Evolutionary conservation across 768 basidiomycete species (phyloP).

Genomic region (Saitozyma podzolica): DNA sequence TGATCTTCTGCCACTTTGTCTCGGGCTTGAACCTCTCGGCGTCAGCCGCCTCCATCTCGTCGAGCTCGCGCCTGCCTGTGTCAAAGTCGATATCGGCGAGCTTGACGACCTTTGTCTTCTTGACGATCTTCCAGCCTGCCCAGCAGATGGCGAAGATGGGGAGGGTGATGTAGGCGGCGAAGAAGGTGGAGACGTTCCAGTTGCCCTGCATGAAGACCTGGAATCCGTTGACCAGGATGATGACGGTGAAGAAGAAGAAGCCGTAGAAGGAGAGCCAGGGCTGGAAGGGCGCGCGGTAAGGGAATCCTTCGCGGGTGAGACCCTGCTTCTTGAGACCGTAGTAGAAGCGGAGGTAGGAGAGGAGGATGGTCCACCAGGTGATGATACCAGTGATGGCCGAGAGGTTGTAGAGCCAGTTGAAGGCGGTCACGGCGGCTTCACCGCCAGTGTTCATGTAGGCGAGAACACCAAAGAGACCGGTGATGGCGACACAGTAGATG

Average conservation of each 20-base stretch:
- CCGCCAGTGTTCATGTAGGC: conserved; percentile 47
- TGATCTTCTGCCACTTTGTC: conserved; percentile 33
- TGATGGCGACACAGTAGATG: conserved; percentile 36
- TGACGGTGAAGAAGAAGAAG: conserved; percentile 47
- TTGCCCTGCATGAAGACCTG: conserved; percentile 40
- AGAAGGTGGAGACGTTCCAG: conserved; percentile 50
- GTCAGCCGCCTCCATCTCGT: conserved; percentile 48
- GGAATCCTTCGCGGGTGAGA: conserved; percentile 44
- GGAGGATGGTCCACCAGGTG: conserved; percentile 49
- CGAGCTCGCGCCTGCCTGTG: conserved; percentile 48
- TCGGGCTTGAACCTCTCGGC: conserved; percentile 31
- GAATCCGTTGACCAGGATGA: conserved; percentile 35
- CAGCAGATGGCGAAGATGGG: conserved; percentile 50
- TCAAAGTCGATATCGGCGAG: conserved; percentile 51
- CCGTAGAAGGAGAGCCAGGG: conserved; percentile 49
- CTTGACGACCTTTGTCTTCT: conserved; percentile 43
- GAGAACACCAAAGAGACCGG: conserved; percentile 36
- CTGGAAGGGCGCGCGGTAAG: conserved; percentile 52
- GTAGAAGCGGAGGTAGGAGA: conserved; percentile 47
- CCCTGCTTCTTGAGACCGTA: conserved; percentile 52
- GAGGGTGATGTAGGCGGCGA: conserved; percentile 53
- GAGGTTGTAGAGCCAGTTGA: conserved; percentile 51
- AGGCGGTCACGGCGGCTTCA: conserved; percentile 33
- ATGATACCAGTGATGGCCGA: conserved; percentile 52
- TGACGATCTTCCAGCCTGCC: conserved; percentile 52